Evolutionary conservation across 495 filamentous ascomycete species (phyloP), one percentile per base, ranked within the genome.

Genomic region (Xylaria longipes): DNA sequence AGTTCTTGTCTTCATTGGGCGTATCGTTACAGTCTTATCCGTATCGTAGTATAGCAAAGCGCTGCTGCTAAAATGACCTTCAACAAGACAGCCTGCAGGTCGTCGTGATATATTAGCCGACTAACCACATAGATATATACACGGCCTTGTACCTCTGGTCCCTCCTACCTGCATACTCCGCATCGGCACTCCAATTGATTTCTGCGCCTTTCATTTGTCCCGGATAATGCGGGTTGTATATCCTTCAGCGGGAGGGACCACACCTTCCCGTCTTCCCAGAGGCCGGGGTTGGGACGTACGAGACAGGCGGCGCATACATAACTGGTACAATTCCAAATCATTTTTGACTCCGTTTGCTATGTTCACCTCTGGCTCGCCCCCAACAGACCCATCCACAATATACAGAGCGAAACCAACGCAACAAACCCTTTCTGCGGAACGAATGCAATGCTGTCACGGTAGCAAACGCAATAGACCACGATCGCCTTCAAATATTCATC

Each of bases 261-360:
- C 11, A 11, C n/a, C 11, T 50, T 22, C n/a, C 41, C 12, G 43
- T 5, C 5, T 46, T 46, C 43, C 43, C 17, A n/a, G 43, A 52
- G 48, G 22, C 27, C n/a, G 46, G 46, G 46, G 7, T 50, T n/a
- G n/a, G n/a, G 46, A 35, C 29, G 54, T 33, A 58, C 15, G 27
- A n/a, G 27, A 54, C 3, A n/a, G 50, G 27, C 25, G 27, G 31
- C 33, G 31, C 33, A 56, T 60, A 37, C 57, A 60, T 60, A 60
- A 60, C 6, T n/a, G 20, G 31, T 35, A 60, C 57, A 37, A 60
- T 60, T 60, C 57, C 57, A 60, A 60, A 60, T 60, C 57, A 60
- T 60, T 60, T 37, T 7, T n/a, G 27, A 56, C 57, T 60, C 57
- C 8, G 31, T 60, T n/a, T 37, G 17, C 57, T 9, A 20, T 33